Evolutionary conservation across 1,284 basidiomycete genomes (phyloP).

Genomic region (Rhodotorula sp.): DNA sequence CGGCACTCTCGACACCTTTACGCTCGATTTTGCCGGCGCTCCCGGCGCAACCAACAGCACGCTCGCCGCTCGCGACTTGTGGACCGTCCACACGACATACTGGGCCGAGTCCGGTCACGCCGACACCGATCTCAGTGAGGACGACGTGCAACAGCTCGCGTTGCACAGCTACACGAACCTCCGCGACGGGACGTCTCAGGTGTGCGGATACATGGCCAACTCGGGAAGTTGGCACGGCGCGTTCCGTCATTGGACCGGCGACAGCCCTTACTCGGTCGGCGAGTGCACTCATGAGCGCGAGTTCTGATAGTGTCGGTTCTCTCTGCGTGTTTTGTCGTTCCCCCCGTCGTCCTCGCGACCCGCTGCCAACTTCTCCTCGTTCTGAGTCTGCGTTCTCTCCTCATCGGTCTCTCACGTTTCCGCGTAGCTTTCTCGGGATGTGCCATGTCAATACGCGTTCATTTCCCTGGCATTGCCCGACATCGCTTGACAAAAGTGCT

Average conservation of each 20-base stretch:
- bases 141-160: neutral
- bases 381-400: no score
- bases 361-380: no score
- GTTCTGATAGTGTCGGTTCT: neutral
- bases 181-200: neutral
- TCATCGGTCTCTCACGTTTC: no score
- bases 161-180: neutral
- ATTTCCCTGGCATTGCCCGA: no score
- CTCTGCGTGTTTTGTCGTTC: no score
- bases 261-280: neutral
- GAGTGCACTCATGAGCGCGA: neutral
- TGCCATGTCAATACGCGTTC: no score
- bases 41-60: neutral
- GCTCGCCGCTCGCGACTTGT: neutral
- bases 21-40: neutral
- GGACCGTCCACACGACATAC: neutral
- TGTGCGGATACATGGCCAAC: neutral
- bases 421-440: no score
- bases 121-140: neutral
- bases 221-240: neutral
- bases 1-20: neutral
- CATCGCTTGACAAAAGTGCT: no score
- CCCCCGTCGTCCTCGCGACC: no score
- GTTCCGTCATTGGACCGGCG: conserved; percentile 1
- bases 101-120: neutral